These are phyloP conservation scores for Oryza brachyantha DNA, from an alignment of 176 grass and related monocot species.

Conservation along the genomic window DNA sequence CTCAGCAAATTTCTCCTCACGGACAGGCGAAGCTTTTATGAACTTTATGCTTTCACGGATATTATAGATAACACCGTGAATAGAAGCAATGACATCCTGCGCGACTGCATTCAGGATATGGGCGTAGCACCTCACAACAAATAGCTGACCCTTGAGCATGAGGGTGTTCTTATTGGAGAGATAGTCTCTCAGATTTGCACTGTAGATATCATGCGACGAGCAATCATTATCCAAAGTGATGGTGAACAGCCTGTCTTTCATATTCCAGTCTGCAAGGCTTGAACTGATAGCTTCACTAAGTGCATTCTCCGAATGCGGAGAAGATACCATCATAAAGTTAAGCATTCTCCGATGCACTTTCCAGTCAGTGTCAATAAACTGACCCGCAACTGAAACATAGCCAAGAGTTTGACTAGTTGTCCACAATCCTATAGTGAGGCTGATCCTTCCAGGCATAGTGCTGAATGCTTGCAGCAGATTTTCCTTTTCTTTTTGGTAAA, in stretches of 20 bases:
- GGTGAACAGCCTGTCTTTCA: conserved; percentile 82
- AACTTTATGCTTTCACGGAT: conserved; percentile 96
- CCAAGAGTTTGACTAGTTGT: conserved; percentile 88
- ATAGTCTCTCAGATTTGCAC: conserved; percentile 87
- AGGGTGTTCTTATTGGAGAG: conserved; percentile 83
- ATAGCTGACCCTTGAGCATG: conserved; percentile 88
- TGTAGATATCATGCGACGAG: conserved; percentile 95
- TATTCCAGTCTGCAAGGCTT: conserved; percentile 67
- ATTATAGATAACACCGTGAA: conserved; percentile 84
- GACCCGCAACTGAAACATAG: conserved; percentile 75
- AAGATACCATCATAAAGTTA: conserved; percentile 96
- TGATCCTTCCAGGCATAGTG: conserved; percentile 71
- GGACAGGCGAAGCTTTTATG: conserved; percentile 69
- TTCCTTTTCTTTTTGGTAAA: conserved; percentile 73
- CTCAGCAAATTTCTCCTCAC: conserved; percentile 83
- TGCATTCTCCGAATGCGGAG: conserved; percentile 90
- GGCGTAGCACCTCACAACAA: conserved; percentile 89
- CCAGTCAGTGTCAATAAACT: conserved; percentile 72
- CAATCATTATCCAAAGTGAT: conserved; percentile 89
- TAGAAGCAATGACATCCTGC: conserved; percentile 86
- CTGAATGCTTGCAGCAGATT: conserved; percentile 60
- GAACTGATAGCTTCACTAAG: conserved; percentile 78
- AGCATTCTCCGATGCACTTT: conserved; percentile 82
- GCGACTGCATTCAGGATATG: conserved; percentile 70
- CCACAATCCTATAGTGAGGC: conserved; percentile 80